Base-by-base conservation (phyloP, 805 yeast species). In the Suhomyces xylopsoci region DNA sequence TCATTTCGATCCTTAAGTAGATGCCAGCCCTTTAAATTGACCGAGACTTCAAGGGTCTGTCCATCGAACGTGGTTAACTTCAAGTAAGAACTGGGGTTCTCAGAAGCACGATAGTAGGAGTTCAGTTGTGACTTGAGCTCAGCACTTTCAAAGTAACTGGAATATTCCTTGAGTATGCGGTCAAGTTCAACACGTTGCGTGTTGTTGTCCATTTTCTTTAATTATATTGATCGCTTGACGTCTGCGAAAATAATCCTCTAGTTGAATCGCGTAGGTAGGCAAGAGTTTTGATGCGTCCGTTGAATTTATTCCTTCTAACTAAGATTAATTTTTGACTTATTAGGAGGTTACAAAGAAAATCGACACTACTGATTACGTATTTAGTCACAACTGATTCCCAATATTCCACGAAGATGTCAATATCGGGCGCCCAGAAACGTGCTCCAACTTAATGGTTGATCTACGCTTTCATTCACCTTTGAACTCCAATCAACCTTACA, bases 401-500 rank as follows among this genome's bases (percentile, higher is more conserved):
- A 63, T 66, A 64, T 70, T 65, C 72, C 77, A 71, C 60, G 55
- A 49, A 51, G 50, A 48, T 62, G 72, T 71, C 77, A 71, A 70
- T 66, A 69, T 60, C 77, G 63, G 77, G 77, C 75, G 77, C 77
- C 77, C 77, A 71, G 77, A 60, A 71, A 71, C 77, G 76, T 70
- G 71, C 77, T 68, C 74, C 74, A 56, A 56, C 55, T 55, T 49
- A 61, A 59, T 58, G 75, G 74, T 71, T 62, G 36, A 40, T 71
- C 65, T 71, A 70, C 76, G 76, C 76, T 60, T 67, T 15, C 52
- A 55, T 63, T 57, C 75, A 67, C 70, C 58, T 30, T 62, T 61
- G 58, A 64, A 56, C 70, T 69, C 60, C 64, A 50, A 55, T 56
- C 56, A 62, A 47, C 48, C 48, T 52, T 51, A 44, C 48, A 49